A percentile compares a stretch with the other conserved stretches of the same genome.
phyloP scores from a whole-genome alignment of 1,284 basidiomycete genomes.

The Austroboletus niveus region DNA sequence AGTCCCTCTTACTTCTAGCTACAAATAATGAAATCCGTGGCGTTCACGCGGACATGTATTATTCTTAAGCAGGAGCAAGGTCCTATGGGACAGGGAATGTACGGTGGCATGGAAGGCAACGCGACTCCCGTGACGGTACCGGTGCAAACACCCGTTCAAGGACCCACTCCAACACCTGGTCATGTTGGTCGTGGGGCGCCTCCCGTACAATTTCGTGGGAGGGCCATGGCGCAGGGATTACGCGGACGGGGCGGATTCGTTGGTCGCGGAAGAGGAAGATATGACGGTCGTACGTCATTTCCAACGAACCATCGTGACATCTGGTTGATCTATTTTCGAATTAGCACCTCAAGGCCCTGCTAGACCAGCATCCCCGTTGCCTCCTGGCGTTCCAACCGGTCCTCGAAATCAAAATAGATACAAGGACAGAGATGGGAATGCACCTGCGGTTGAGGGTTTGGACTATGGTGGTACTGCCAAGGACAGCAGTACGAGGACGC shows the following conservation, averaged over 20 bases:
- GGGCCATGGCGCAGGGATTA: slow-evolving; percentile 41
- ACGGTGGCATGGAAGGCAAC: slow-evolving; percentile 48
- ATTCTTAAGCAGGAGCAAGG: slow-evolving; percentile 37
- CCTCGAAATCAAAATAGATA: slow-evolving; percentile 85
- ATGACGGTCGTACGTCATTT: slow-evolving; percentile 39
- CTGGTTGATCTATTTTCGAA: slow-evolving; percentile 12
- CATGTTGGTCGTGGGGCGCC: slow-evolving; percentile 45
- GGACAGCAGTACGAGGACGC: slow-evolving; percentile 44
- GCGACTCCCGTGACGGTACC: slow-evolving; percentile 35
- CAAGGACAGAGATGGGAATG: slow-evolving; percentile 79
- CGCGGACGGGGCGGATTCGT: slow-evolving; percentile 47
- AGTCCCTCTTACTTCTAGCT: slow-evolving; percentile 38
- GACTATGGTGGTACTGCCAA: slow-evolving; percentile 69
- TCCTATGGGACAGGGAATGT: slow-evolving; percentile 55
- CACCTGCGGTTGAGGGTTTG: slow-evolving; percentile 77
- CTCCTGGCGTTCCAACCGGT: slow-evolving; percentile 80
- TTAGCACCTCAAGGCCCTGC: slow-evolving; percentile 51
- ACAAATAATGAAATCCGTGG: slow-evolving; percentile 39
- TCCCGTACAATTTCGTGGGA: slow-evolving; percentile 56
- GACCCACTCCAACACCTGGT: slow-evolving; percentile 33
- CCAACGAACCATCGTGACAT: background rate
- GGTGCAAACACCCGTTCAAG: slow-evolving; percentile 32
- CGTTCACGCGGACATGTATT: slow-evolving; percentile 27
- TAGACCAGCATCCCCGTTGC: slow-evolving; percentile 75
- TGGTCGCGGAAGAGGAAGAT: slow-evolving; percentile 47